Evolutionary conservation across 2,329 filamentous ascomycete genomes (phyloP).

Genomic region (Catunica adiposa): DNA sequence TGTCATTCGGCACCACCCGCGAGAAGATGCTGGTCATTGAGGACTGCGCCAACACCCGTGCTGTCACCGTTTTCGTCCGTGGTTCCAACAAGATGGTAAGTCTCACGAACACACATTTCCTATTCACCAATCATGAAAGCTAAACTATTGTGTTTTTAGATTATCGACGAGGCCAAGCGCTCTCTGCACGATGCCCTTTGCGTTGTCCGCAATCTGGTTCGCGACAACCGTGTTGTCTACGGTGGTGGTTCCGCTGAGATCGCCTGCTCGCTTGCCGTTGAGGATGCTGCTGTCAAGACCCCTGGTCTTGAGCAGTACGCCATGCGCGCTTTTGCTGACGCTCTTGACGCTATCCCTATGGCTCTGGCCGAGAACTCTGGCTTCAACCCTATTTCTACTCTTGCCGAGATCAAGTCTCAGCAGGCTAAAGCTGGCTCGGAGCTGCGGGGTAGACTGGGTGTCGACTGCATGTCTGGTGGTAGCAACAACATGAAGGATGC

Average conservation of each 20-base stretch:
- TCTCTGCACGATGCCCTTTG: slow-evolving; percentile 95
- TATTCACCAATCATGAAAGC: not conserved
- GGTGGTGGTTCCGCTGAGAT: slow-evolving; percentile 94
- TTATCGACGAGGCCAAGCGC: slow-evolving; percentile 97
- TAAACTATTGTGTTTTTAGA: slow-evolving; percentile 34
- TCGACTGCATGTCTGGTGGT: slow-evolving; percentile 94
- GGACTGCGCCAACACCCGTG: slow-evolving; percentile 93
- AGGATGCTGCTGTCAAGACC: slow-evolving; percentile 86
- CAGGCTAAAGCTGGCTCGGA: slow-evolving; percentile 58
- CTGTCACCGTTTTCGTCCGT: slow-evolving; percentile 88
- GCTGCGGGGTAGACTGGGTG: slow-evolving; percentile 52
- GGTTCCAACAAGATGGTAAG: slow-evolving; percentile 98
- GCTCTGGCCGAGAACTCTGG: slow-evolving; percentile 95
- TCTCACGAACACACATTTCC: slow-evolving; percentile 12
- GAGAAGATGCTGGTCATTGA: slow-evolving; percentile 99
- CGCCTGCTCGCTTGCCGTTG: slow-evolving; percentile 87
- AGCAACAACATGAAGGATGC: slow-evolving; percentile 96
- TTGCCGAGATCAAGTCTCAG: slow-evolving; percentile 88
- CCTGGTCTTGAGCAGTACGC: slow-evolving; percentile 97
- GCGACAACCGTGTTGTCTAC: slow-evolving; percentile 93
- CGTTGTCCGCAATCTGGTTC: slow-evolving; percentile 89
- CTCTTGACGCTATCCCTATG: slow-evolving; percentile 85
- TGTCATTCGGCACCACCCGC: slow-evolving; percentile 91
- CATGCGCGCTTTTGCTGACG: slow-evolving; percentile 95
- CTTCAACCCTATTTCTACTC: slow-evolving; percentile 84